Base-by-base conservation (phyloP, 2,329 filamentous ascomycete species). In the Hymenoscyphus infarciens region DNA sequence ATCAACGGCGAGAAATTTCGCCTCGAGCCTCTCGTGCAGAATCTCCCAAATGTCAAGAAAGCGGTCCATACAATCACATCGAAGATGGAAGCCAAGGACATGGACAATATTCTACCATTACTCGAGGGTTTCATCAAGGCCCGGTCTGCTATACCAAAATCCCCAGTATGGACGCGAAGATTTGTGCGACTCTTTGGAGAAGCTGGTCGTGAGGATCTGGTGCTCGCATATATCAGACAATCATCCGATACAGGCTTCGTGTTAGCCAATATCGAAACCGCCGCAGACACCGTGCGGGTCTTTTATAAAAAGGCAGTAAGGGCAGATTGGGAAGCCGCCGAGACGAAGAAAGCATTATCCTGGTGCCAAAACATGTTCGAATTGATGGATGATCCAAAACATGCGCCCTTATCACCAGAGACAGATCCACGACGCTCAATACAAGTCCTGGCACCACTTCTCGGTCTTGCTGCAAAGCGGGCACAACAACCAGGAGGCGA, bases 1-100 rank as follows among this genome's bases (percentile, higher is more conserved):
- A 79, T 89, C 66, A 83, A 83, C 63, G 84, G 80, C 68, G 77
- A 84, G 62, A 66, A 70, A 22, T 72, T 77, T 53, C 64, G 39
- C 13, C 61, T 77, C 3, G 61, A 68, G 45, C 67, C 69, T 58
- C 65, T 75, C 29, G 62, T 45, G 16, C 60, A 77, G 3, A 61
- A 68, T 49, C 66, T 69, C 60, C 65, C 75, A 29, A 61, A 72
- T 59, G 31, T 31, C 16, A 58, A 49, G 8, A 56, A 58, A 16
- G 35, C 10, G 8, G n/a, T 7, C 19, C 60, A 39, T 22, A 56
- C 39, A n/a, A 55, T 73, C 33, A 42, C 22, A 5, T 11, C 67
- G 16, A 64, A 66, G 31, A 52, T 60, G 15, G 11, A 60, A 16
- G 45, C 16, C 22, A 66, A 65, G 16, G 76, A 77, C 60, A 75